Conservation (phyloP, 495 filamentous ascomycete genomes). For the Hypoxylon cercidicola region DNA sequence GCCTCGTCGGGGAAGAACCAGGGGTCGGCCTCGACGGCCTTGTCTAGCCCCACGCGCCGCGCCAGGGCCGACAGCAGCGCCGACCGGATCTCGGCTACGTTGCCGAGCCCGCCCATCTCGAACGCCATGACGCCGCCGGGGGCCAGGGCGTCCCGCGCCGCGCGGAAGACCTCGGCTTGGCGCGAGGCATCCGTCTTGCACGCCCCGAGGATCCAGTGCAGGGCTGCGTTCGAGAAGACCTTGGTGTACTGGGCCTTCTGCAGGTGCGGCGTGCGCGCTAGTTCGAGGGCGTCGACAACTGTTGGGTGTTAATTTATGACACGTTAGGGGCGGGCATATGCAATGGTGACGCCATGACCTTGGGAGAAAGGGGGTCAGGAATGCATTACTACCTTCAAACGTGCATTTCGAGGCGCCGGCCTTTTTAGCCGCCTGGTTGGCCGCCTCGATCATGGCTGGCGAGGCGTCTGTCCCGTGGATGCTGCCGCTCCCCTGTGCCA, state of each 20-base stretch:
- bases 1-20: slow-evolving; percentile 80
- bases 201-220: slow-evolving; percentile 78
- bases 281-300: slow-evolving; percentile 53
- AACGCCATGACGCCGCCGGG: slow-evolving; percentile 72
- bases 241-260: slow-evolving; percentile 61
- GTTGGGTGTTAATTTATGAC: too few relatives aligned
- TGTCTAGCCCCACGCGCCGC: slow-evolving; percentile 61
- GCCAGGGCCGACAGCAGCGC: slow-evolving; percentile 65
- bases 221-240: slow-evolving; percentile 80
- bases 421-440: slow-evolving; percentile 47
- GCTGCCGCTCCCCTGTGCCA: slow-evolving; percentile 52
- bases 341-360: too few relatives aligned
- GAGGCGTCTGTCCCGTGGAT: slow-evolving; percentile 76
- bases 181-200: slow-evolving; percentile 36
- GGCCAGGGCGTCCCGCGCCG: slow-evolving; percentile 59
- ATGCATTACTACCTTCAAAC: slow-evolving; percentile 61
- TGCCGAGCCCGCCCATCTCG: slow-evolving; percentile 79
- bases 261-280: slow-evolving; percentile 35
- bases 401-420: slow-evolving; percentile 48
- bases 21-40: slow-evolving; percentile 63
- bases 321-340: too few relatives aligned
- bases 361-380: too few relatives aligned
- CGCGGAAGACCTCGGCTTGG: slow-evolving; percentile 54
- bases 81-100: slow-evolving; percentile 71
- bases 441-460: slow-evolving; percentile 69